Percentiles rank a stretch among this genome's conserved stretches.
Evolutionary conservation across 345 rosid genomes (phyloP).

Genomic region (Linum trigynum): DNA sequence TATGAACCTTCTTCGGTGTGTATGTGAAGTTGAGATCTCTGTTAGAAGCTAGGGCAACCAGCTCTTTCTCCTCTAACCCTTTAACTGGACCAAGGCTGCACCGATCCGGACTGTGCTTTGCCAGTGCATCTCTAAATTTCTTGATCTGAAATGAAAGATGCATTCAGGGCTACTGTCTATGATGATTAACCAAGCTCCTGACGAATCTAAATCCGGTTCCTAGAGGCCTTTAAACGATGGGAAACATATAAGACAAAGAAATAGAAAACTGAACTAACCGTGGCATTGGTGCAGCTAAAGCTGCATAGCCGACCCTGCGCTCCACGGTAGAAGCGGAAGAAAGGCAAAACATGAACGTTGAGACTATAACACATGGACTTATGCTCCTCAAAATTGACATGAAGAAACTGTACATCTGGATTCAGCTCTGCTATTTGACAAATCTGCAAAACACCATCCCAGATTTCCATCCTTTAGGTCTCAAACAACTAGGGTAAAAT

Average conservation of each 20-base stretch:
- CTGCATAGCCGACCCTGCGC: constrained; percentile 60
- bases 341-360: constrained; percentile 62
- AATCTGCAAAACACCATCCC: constrained; percentile 25
- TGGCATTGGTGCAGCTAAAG: constrained; percentile 28
- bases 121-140: constrained; percentile 85
- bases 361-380: constrained; percentile 55
- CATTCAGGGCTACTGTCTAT: not conserved
- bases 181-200: too few species aligned
- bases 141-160: constrained; percentile 43
- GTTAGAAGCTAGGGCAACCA: constrained; percentile 71
- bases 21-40: constrained; percentile 67
- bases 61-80: constrained; percentile 92
- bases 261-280: constrained; percentile 5
- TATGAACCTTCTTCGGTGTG: constrained; percentile 38
- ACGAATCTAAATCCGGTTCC: too few species aligned
- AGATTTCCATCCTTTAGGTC: not conserved
- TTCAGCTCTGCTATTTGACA: constrained; percentile 69
- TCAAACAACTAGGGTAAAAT: not conserved
- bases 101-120: constrained; percentile 64
- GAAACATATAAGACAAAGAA: not conserved
- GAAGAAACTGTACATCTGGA: constrained; percentile 47
- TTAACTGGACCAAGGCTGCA: constrained; percentile 72
- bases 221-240: too few species aligned
- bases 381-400: constrained; percentile 66
- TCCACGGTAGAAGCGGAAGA: constrained; percentile 71